These are phyloP conservation scores for Rhodotorula sp. DNA, from an alignment of 1,284 basidiomycete genomes.

Conservation along the genomic window DNA sequence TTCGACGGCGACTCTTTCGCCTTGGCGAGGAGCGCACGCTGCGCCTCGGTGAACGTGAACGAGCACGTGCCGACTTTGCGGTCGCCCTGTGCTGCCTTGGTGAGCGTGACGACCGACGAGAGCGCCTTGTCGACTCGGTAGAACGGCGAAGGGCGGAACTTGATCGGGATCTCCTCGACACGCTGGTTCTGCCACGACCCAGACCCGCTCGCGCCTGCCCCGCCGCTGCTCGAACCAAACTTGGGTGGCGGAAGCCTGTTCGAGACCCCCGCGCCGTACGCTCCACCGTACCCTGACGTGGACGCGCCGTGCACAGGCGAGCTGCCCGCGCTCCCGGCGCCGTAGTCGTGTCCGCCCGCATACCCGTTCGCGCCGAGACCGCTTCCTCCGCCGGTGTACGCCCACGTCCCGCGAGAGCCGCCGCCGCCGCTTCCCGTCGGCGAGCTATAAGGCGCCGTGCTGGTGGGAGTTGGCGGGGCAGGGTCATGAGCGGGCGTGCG, in stretches of 20 bases:
- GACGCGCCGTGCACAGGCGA: neutral
- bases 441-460: neutral
- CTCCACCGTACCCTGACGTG: neutral
- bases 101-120: constrained; percentile 65
- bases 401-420: neutral
- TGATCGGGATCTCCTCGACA: constrained; percentile 54
- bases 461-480: too few relatives aligned
- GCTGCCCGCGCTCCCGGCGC: too few relatives aligned
- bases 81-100: constrained; percentile 70
- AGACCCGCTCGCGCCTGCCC: neutral
- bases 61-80: constrained; percentile 62
- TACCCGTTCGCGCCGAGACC: too few relatives aligned
- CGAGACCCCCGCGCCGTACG: neutral
- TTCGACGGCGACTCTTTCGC: constrained; percentile 51
- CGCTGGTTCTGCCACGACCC: constrained; percentile 13
- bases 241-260: too few relatives aligned
- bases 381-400: too few relatives aligned
- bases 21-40: constrained; percentile 59
- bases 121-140: constrained; percentile 66
- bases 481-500: neutral
- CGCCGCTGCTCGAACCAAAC: neutral
- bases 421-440: neutral
- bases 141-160: constrained; percentile 77
- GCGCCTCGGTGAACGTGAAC: constrained; percentile 65
- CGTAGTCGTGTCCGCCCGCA: too few relatives aligned